Evolutionary conservation across 2,329 filamentous ascomycete species (phyloP), one percentile per base, ranked within the genome.

Genomic region (Claviceps sp.): DNA sequence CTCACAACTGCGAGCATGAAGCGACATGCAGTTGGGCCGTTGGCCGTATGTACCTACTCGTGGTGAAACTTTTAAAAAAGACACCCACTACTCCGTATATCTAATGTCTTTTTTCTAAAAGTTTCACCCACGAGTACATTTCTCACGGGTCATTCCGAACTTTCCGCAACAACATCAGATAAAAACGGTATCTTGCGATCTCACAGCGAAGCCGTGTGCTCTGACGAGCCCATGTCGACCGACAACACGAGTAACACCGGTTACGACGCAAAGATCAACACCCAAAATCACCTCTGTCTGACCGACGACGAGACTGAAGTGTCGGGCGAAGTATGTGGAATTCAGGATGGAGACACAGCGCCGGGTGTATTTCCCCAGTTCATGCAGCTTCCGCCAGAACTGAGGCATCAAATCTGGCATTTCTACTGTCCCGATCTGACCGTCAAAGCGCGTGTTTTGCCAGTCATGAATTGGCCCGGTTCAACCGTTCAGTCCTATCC

Each of bases 321-420:
- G 38, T 55, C 54, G 3, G 50, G 9, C 22, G 46, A 30, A 5
- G 53, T 34, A 4, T 16, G 51, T 8, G 50, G 42, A 4, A 24
- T 5, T 22, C n/a, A 16, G 4, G 22, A 38, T 45, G 48, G 53
- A 11, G 44, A 20, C 4, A 7, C 20, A 26, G 16, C 34, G 9
- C 5, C 41, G 7, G 30, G 52, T 1, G 45, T 50, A 3, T 63
- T 68, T 57, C 38, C 58, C 50, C 18, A 54, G 48, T 68, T 58
- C 43, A 47, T 48, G 47, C 37, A 46, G 44, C 60, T 70, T 2
- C 67, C 67, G 1, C 58, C 60, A 9, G 67, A 70, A 54, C 55
- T 70, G n/a, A 63, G 67, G 48, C 52, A 58, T 20, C 61, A 56
- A 26, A 55, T 69, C 49, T 70, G 67, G 67, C 56, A 62, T 41